Conservation (phyloP, 2,329 filamentous ascomycete genomes). For the Penicillium sclerotigenum region DNA sequence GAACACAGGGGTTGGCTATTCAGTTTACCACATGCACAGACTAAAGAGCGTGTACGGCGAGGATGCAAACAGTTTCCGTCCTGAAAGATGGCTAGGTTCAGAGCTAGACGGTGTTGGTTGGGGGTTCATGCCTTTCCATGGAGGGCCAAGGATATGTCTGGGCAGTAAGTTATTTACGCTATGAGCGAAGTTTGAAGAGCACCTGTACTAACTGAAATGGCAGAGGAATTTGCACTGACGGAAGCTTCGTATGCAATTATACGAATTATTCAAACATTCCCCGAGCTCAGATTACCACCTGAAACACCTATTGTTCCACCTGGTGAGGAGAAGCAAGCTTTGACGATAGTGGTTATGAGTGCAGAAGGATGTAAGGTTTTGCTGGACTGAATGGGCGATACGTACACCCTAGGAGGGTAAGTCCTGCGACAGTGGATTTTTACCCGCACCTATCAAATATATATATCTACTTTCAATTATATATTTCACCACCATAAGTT, state of each 20-base stretch:
- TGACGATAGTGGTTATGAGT: constrained; percentile 25
- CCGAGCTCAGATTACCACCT: neutral
- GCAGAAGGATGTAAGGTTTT: constrained; percentile 23
- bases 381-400: constrained; percentile 13
- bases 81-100: neutral
- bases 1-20: neutral
- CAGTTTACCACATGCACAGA: constrained; percentile 1
- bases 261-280: constrained; percentile 16
- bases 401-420: too few species aligned
- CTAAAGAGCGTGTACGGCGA: constrained; percentile 1
- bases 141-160: constrained; percentile 1
- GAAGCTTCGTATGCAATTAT: constrained; percentile 6
- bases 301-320: constrained; percentile 10
- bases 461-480: too few species aligned
- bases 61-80: constrained; percentile 1
- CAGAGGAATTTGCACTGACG: constrained; percentile 3
- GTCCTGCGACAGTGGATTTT: too few species aligned
- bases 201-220: neutral
- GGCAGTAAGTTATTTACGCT: neutral
- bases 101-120: neutral
- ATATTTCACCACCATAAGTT: too few species aligned
- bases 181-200: neutral
- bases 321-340: constrained; percentile 21
- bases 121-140: constrained; percentile 4
- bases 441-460: too few species aligned